Conservation (phyloP, 2,329 filamentous ascomycete genomes). For the Stemphylium beticola region DNA sequence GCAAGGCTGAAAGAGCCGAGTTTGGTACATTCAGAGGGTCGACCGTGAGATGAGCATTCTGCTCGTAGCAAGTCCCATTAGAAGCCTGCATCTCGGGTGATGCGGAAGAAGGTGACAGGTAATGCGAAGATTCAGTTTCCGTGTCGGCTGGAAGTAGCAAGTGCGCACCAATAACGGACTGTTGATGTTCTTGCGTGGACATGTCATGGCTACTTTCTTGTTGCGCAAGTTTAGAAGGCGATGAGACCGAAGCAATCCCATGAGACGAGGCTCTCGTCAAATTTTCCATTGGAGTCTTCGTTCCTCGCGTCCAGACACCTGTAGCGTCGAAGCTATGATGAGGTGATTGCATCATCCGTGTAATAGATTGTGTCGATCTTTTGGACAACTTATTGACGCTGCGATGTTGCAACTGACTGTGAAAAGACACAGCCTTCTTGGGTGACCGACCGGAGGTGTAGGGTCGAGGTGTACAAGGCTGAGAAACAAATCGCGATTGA, state of each 20-base stretch:
- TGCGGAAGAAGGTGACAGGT: slow-evolving; percentile 44
- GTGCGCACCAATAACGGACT: slow-evolving; percentile 33
- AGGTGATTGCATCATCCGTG: slow-evolving; percentile 63
- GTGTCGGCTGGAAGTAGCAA: slow-evolving; percentile 24
- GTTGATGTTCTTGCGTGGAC: slow-evolving; percentile 24
- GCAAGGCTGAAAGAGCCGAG: slow-evolving; percentile 46
- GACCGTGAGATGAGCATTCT: slow-evolving; percentile 22
- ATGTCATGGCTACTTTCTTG: slow-evolving; percentile 32
- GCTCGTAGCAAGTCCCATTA: slow-evolving; percentile 19
- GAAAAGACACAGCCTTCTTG: slow-evolving; percentile 37
- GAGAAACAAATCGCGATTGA: slow-evolving; percentile 36
- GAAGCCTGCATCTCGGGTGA: slow-evolving; percentile 37
- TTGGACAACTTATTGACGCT: slow-evolving; percentile 32
- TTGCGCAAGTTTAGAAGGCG: slow-evolving; percentile 34
- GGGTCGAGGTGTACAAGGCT: slow-evolving; percentile 43
- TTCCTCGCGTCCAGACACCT: slow-evolving; percentile 61
- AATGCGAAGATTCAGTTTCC: slow-evolving; percentile 31
- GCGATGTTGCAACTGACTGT: slow-evolving; percentile 25
- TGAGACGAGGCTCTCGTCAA: slow-evolving; percentile 56
- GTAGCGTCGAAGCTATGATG: slow-evolving; percentile 53
- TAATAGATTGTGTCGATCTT: slow-evolving; percentile 35
- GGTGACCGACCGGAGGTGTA: slow-evolving; percentile 22
- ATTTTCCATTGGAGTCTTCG: slow-evolving; percentile 53
- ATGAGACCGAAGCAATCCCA: slow-evolving; percentile 34
- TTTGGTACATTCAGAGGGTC: slow-evolving; percentile 24